Conservation (phyloP, 495 filamentous ascomycete species). For the Penicillium canariense region DNA sequence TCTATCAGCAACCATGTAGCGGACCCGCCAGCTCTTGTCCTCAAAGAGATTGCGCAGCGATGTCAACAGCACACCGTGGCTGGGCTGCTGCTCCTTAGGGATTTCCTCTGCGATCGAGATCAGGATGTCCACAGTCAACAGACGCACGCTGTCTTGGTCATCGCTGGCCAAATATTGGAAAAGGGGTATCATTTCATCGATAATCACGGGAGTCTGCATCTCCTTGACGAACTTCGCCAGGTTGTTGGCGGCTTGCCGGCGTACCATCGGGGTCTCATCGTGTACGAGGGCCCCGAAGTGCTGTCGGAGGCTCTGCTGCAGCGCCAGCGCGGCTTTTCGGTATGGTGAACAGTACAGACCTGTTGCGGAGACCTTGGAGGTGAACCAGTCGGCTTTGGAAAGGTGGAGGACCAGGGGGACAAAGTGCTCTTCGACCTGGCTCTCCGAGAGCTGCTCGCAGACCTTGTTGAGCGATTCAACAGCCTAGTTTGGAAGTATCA, state of each 20-base stretch:
- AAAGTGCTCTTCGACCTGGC: slow-evolving; percentile 95
- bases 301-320: slow-evolving; percentile 84
- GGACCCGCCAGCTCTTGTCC: slow-evolving; percentile 97
- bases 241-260: slow-evolving; percentile 93
- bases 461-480: slow-evolving; percentile 99
- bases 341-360: slow-evolving; percentile 93
- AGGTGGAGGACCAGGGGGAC: slow-evolving; percentile 91
- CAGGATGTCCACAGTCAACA: slow-evolving; percentile 94
- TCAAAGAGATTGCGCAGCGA: slow-evolving; percentile 90
- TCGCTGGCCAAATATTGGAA: slow-evolving; percentile 95
- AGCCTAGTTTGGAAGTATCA: slow-evolving; percentile 56
- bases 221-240: slow-evolving; percentile 96
- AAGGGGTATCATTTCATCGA: slow-evolving; percentile 97
- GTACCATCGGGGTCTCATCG: slow-evolving; percentile 98
- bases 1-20: slow-evolving; percentile 98
- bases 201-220: slow-evolving; percentile 85
- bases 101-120: slow-evolving; percentile 96
- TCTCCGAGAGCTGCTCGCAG: slow-evolving; percentile 80
- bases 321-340: slow-evolving; percentile 75
- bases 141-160: slow-evolving; percentile 94
- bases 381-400: slow-evolving; percentile 99
- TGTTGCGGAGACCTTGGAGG: slow-evolving; percentile 96
- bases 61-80: slow-evolving; percentile 87
- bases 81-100: slow-evolving; percentile 95
- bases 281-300: slow-evolving; percentile 91